phyloP scores from a whole-genome alignment of 345 rosid species.

The Dipteronia dyeriana region DNA sequence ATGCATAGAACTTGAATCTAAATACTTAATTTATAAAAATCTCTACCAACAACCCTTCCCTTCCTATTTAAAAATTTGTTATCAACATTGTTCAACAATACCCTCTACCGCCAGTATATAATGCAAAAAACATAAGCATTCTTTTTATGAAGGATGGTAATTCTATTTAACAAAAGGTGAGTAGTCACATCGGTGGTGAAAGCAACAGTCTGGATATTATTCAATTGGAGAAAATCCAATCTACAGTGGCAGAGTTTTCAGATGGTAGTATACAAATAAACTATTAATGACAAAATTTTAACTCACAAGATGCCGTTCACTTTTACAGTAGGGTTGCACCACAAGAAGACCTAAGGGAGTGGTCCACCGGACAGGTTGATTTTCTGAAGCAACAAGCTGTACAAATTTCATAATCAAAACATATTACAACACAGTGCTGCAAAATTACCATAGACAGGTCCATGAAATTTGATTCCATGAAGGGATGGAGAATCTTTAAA shows the following conservation, averaged over 20 bases:
- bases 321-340: slow-evolving; percentile 88
- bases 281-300: slow-evolving; percentile 7
- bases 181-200: background rate
- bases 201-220: background rate
- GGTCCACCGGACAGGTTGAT: slow-evolving; percentile 86
- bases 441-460: background rate
- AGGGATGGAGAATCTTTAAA: background rate
- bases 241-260: background rate
- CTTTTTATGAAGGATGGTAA: background rate
- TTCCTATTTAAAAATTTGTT: background rate
- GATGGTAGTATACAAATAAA: background rate
- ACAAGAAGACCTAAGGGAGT: slow-evolving; percentile 98
- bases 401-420: slow-evolving; percentile 21
- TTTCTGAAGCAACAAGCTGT: slow-evolving; percentile 81
- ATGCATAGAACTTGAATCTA: background rate
- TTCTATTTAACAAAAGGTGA: background rate
- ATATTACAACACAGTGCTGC: slow-evolving; percentile 2
- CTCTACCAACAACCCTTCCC: background rate
- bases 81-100: background rate
- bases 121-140: background rate
- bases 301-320: slow-evolving; percentile 79
- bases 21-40: background rate
- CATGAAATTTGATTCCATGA: background rate
- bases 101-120: background rate
- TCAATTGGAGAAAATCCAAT: background rate